These are phyloP conservation scores for Jackrogersella multiformis DNA, from an alignment of 495 filamentous ascomycete genomes.

Conservation along the genomic window DNA sequence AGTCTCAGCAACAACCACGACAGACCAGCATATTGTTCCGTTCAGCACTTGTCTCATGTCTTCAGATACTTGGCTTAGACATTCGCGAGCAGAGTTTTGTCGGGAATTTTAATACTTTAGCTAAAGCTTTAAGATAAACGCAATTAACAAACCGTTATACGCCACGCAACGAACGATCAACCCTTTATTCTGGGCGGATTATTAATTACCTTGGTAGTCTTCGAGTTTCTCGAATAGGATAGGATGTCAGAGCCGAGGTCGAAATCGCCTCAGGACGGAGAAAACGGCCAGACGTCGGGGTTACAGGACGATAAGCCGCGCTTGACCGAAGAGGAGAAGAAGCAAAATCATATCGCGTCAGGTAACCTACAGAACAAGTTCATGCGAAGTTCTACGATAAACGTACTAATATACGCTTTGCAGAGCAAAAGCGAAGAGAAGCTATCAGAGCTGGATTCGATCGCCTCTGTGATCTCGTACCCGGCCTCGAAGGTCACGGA, in stretches of 20 bases:
- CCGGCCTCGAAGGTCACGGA: conserved; percentile 82
- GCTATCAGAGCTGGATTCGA: conserved; percentile 91
- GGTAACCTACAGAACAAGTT: conserved; percentile 34
- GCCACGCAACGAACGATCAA: neutral
- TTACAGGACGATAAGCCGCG: conserved; percentile 69
- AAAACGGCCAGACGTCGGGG: conserved; percentile 22
- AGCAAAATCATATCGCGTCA: conserved; percentile 87
- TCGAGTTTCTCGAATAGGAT: neutral
- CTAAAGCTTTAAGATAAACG: neutral
- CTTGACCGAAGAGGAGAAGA: conserved; percentile 86
- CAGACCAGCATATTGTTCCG: conserved; percentile 9
- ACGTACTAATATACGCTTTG: neutral
- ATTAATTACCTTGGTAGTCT: neutral
- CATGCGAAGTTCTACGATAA: neutral
- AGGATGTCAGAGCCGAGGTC: conserved; percentile 44
- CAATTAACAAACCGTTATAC: neutral
- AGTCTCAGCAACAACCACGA: conserved; percentile 22
- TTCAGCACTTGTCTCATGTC: conserved; percentile 38
- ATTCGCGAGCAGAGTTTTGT: conserved; percentile 31
- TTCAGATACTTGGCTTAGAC: conserved; percentile 29
- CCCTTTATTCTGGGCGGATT: neutral
- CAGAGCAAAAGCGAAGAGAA: conserved; percentile 87
- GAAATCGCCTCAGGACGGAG: conserved; percentile 44
- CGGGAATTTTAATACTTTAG: conserved; percentile 5
- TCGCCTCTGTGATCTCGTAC: conserved; percentile 80